Conservation (phyloP, 2,329 filamentous ascomycete species). For the Incumbomyces delicatus region DNA sequence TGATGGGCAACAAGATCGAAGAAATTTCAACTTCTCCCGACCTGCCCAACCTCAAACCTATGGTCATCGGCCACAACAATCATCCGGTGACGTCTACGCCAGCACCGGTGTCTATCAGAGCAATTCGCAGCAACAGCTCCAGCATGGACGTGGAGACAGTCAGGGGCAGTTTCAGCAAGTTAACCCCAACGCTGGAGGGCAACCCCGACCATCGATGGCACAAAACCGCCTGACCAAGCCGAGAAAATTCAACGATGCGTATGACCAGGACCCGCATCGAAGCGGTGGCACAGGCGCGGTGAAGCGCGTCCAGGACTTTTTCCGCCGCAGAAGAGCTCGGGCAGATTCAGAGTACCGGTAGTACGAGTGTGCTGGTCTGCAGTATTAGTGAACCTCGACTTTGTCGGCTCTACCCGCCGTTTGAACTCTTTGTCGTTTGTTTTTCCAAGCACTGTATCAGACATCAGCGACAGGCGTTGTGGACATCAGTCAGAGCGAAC, state of each 20-base stretch:
- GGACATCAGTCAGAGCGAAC: neutral
- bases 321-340: conserved; percentile 71
- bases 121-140: conserved; percentile 12
- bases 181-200: conserved; percentile 30
- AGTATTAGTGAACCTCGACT: neutral
- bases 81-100: conserved; percentile 18
- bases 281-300: conserved; percentile 79
- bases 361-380: conserved; percentile 1
- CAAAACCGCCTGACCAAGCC: conserved; percentile 59
- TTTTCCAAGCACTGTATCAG: neutral
- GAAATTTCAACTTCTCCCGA: conserved; percentile 19
- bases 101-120: conserved; percentile 19
- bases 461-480: conserved; percentile 6
- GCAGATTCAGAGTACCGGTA: conserved; percentile 33
- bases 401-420: neutral
- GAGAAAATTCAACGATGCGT: conserved; percentile 76
- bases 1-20: conserved; percentile 17
- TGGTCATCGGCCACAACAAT: conserved; percentile 7
- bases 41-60: conserved; percentile 17
- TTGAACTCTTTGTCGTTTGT: neutral
- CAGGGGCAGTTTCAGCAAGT: conserved; percentile 25
- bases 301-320: conserved; percentile 96
- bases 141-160: conserved; percentile 28
- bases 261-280: conserved; percentile 66
- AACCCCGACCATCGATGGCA: conserved; percentile 35